Conservation (phyloP, 495 filamentous ascomycete species). For the Aspergillus egyptiacus region DNA sequence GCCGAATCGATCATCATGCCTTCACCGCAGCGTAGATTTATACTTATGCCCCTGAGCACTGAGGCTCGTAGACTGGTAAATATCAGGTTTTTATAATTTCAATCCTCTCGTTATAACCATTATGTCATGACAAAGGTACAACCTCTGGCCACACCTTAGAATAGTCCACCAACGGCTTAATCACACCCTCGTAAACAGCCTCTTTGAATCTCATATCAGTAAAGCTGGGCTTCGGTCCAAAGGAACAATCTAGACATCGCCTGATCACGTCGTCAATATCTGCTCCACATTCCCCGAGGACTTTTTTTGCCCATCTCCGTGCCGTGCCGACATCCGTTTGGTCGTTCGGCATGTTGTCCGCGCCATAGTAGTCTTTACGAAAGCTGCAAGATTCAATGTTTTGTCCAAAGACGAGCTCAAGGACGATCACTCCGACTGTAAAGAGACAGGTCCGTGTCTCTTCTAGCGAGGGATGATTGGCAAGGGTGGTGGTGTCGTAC, state of each 20-base stretch:
- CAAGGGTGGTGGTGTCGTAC: background rate
- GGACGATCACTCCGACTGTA: background rate
- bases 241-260: slow-evolving; percentile 1
- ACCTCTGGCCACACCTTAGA: background rate
- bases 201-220: background rate
- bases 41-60: too few species aligned
- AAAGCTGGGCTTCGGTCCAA: background rate
- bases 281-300: slow-evolving; percentile 1
- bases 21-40: too few species aligned
- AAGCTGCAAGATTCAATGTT: background rate
- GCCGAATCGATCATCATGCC: too few species aligned
- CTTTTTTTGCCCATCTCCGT: background rate
- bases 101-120: too few species aligned
- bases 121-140: background rate
- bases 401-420: slow-evolving; percentile 1
- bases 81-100: too few species aligned
- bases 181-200: background rate
- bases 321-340: slow-evolving; percentile 4
- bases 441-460: background rate
- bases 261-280: background rate
- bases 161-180: background rate
- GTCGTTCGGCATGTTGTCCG: slow-evolving; percentile 2
- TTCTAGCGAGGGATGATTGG: background rate
- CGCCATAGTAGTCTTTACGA: background rate
- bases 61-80: too few species aligned